A percentile compares a stretch with the other conserved stretches of the same genome.
phyloP scores from a whole-genome alignment of 306 rosid genomes.

The Begonia peltatifolia region DNA sequence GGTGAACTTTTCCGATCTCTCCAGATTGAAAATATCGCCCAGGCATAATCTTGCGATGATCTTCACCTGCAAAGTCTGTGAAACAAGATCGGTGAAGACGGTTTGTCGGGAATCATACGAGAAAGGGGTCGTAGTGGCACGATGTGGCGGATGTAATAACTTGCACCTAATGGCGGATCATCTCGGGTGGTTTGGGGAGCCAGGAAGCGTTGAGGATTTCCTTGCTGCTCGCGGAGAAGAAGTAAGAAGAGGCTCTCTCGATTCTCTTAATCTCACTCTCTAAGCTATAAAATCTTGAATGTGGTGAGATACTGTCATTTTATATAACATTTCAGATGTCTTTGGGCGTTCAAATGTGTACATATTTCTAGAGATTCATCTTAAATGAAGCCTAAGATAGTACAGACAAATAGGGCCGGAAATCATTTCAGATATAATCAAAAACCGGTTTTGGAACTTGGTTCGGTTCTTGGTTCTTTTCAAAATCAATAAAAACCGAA shows the following conservation, averaged over 20 bases:
- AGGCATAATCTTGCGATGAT: constrained; percentile 91
- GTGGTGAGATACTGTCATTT: too few species aligned
- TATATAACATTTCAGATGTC: too few species aligned
- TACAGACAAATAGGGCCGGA: too few species aligned
- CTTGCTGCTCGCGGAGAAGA: constrained; percentile 80
- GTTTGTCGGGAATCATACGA: constrained; percentile 66
- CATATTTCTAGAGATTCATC: too few species aligned
- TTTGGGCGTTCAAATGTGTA: too few species aligned
- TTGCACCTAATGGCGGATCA: constrained; percentile 73
- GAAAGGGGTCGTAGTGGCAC: constrained; percentile 78
- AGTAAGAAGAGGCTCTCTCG: constrained; percentile 49
- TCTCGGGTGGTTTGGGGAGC: constrained; percentile 86
- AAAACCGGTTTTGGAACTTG: too few species aligned
- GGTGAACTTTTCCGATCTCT: constrained; percentile 27
- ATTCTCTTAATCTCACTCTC: constrained; percentile 57
- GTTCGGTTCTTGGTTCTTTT: too few species aligned
- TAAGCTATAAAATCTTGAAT: constrained; percentile 18
- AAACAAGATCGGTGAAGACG: constrained; percentile 75
- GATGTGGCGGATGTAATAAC: constrained; percentile 71
- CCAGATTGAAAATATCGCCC: constrained; percentile 52
- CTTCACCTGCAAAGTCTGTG: constrained; percentile 87
- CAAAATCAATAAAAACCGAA: too few species aligned
- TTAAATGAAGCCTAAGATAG: too few species aligned
- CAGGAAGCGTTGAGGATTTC: constrained; percentile 59
- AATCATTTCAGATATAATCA: too few species aligned